Percentiles rank a stretch among this genome's conserved stretches.
Conservation (phyloP, 768 basidiomycete genomes). For the Hygrocybe punicea region DNA sequence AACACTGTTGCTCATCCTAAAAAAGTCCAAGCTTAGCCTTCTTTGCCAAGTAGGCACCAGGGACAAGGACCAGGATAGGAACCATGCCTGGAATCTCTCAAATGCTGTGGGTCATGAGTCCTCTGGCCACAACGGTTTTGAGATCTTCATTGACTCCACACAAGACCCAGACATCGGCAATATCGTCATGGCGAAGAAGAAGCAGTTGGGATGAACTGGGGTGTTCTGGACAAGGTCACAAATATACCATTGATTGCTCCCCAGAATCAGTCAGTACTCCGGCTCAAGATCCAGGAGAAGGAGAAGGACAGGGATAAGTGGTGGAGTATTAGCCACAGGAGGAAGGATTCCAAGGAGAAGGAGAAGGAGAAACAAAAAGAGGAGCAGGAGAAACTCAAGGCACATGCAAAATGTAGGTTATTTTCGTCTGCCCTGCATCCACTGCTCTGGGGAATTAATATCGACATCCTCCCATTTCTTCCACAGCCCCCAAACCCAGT, state of each 20-base stretch:
- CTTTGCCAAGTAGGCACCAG: conserved; percentile 34
- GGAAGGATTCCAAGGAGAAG: conserved; percentile 68
- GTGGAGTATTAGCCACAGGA: conserved; percentile 78
- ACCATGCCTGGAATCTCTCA: conserved; percentile 45
- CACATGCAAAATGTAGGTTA: conserved; percentile 43
- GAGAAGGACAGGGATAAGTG: too few relatives aligned
- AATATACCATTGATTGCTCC: conserved; percentile 42
- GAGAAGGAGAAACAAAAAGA: conserved; percentile 42
- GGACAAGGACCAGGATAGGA: conserved; percentile 31
- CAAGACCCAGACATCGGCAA: conserved; percentile 65
- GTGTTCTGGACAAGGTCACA: conserved; percentile 53
- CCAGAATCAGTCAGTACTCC: conserved; percentile 4
- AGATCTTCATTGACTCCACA: conserved; percentile 67
- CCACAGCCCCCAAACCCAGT: conserved; percentile 47
- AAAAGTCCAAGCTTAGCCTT: conserved; percentile 61
- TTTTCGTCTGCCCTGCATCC: not conserved
- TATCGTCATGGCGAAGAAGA: conserved; percentile 73
- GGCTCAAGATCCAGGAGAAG: conserved; percentile 16
- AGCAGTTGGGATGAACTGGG: conserved; percentile 63
- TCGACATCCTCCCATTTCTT: not conserved
- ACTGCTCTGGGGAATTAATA: too few relatives aligned
- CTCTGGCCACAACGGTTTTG: conserved; percentile 51
- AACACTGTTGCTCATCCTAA: conserved; percentile 46
- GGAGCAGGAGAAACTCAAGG: conserved; percentile 37
- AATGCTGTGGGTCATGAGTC: too few relatives aligned